These are phyloP conservation scores for Mortierella sp. DNA, from an alignment of 371 early-diverging fungal species.

Conservation along the genomic window DNA sequence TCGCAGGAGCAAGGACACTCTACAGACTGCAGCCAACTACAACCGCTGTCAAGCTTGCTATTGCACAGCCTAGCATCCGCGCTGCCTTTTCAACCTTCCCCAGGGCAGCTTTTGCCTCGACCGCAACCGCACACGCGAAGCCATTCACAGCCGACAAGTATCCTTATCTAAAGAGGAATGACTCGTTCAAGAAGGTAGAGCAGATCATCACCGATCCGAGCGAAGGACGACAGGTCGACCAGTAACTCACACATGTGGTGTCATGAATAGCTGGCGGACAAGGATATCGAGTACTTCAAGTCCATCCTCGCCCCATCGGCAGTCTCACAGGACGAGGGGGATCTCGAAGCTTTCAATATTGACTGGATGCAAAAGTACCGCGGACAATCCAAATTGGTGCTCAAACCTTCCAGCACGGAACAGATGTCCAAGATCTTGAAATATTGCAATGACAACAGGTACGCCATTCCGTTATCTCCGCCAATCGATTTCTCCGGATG, in stretches of 20 bases:
- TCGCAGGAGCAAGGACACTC: slow-evolving; percentile 7
- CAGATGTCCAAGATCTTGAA: slow-evolving; percentile 87
- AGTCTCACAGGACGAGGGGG: slow-evolving; percentile 59
- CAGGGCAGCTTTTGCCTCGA: not conserved
- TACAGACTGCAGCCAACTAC: slow-evolving; percentile 1
- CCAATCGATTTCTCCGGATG: too few relatives aligned
- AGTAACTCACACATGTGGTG: too few relatives aligned
- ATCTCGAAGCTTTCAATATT: slow-evolving; percentile 73
- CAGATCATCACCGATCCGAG: not conserved
- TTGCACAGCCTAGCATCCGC: slow-evolving; percentile 4
- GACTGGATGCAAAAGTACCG: slow-evolving; percentile 96
- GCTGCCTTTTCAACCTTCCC: slow-evolving; percentile 17
- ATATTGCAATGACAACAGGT: slow-evolving; percentile 87
- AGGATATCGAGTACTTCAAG: slow-evolving; percentile 71
- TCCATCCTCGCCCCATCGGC: slow-evolving; percentile 65
- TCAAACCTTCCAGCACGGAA: slow-evolving; percentile 87
- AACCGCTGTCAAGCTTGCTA: too few relatives aligned
- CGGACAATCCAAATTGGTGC: slow-evolving; percentile 82
- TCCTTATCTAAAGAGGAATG: slow-evolving; percentile 55
- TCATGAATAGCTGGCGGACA: slow-evolving; percentile 53
- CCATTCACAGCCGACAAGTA: slow-evolving; percentile 25
- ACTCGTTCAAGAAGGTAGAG: slow-evolving; percentile 64
- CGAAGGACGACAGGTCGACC: too few relatives aligned
- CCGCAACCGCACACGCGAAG: not conserved
- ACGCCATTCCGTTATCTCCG: slow-evolving; percentile 12